These are phyloP conservation scores for Neltuma alba DNA, from an alignment of 306 rosid species.

Conservation along the genomic window DNA sequence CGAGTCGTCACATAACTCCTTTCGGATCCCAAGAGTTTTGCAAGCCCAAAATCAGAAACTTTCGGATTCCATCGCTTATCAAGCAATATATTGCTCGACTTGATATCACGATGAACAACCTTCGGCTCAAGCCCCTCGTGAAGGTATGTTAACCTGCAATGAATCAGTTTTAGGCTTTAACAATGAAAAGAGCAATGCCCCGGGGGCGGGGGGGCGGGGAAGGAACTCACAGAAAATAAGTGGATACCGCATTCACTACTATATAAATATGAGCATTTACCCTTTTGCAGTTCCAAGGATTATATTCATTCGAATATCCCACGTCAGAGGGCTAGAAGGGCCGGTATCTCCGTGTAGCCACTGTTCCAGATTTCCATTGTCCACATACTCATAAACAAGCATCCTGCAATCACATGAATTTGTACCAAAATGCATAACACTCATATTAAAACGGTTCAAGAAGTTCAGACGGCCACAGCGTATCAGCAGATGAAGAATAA, in stretches of 20 bases:
- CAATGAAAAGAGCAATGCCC: background rate
- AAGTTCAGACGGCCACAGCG: too few species aligned
- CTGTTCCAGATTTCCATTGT: slow-evolving; percentile 85
- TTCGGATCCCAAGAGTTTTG: slow-evolving; percentile 81
- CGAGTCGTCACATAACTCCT: slow-evolving; percentile 74
- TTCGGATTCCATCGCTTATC: slow-evolving; percentile 78
- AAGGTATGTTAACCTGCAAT: slow-evolving; percentile 70
- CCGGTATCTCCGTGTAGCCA: slow-evolving; percentile 92
- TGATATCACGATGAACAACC: slow-evolving; percentile 79
- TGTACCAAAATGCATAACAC: background rate
- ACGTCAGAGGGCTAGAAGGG: slow-evolving; percentile 77
- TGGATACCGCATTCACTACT: background rate
- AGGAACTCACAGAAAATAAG: background rate
- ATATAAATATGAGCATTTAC: slow-evolving; percentile 40
- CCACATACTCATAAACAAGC: slow-evolving; percentile 76
- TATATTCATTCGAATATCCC: slow-evolving; percentile 85
- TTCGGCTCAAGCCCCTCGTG: slow-evolving; percentile 86
- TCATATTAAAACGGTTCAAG: too few species aligned
- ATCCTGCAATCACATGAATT: slow-evolving; percentile 49
- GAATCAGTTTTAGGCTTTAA: background rate
- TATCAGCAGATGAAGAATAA: background rate
- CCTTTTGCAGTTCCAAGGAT: slow-evolving; percentile 85
- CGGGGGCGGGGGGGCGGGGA: too few species aligned
- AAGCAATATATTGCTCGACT: slow-evolving; percentile 80
- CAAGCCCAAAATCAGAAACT: slow-evolving; percentile 88